These are phyloP conservation scores for Hypoxylon sp. DNA, from an alignment of 2,329 filamentous ascomycete species.

Conservation along the genomic window DNA sequence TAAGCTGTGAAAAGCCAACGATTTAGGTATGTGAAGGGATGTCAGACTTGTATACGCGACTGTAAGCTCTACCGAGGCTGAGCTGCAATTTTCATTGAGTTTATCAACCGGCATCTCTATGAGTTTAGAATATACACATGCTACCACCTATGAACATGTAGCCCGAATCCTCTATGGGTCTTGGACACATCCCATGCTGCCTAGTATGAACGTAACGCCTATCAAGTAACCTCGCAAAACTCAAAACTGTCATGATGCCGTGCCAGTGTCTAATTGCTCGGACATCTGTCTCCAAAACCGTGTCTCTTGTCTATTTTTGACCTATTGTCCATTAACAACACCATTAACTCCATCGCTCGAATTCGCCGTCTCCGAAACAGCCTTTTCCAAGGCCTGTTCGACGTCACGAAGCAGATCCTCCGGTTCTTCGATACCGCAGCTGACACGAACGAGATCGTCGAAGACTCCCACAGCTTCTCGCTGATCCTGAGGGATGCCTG, in stretches of 20 bases:
- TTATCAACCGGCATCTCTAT: conserved; percentile 1
- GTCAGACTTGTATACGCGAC: not conserved
- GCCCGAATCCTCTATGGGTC: conserved; percentile 4
- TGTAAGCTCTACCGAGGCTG: not conserved
- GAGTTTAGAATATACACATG: not conserved
- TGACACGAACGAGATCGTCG: conserved; percentile 92
- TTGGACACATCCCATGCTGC: conserved; percentile 3
- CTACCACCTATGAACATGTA: conserved; percentile 4
- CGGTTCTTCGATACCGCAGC: conserved; percentile 93
- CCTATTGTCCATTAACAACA: conserved; percentile 20
- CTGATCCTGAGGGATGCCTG: conserved; percentile 90
- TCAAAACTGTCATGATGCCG: conserved; percentile 1
- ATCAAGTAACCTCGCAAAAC: conserved; percentile 1
- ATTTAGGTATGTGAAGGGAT: too few species aligned
- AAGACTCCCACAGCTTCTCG: conserved; percentile 93
- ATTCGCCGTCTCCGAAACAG: conserved; percentile 60
- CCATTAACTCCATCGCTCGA: conserved; percentile 42
- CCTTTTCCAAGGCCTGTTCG: conserved; percentile 83
- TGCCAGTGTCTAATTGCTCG: conserved; percentile 12
- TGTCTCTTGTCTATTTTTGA: conserved; percentile 18
- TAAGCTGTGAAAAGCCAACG: too few species aligned
- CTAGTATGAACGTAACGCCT: conserved; percentile 16
- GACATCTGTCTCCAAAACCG: not conserved
- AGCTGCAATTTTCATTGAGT: conserved; percentile 11
- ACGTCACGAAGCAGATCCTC: conserved; percentile 87